Evolutionary conservation across 768 basidiomycete species (phyloP).

Genomic region (Mycena crocata): DNA sequence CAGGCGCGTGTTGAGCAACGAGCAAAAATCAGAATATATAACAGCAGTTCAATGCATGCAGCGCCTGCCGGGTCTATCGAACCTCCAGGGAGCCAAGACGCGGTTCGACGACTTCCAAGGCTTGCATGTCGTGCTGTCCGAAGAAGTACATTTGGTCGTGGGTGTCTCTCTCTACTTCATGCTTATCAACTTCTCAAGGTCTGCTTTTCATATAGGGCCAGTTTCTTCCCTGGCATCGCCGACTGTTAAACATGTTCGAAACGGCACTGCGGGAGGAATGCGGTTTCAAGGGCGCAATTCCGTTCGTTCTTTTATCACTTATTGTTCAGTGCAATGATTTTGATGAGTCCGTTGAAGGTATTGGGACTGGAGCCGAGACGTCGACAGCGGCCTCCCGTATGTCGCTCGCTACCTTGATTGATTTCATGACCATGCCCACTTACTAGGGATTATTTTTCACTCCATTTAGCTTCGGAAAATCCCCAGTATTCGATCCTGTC

Average conservation of each 20-base stretch:
- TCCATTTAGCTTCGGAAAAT: conserved; percentile 41
- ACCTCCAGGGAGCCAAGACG: conserved; percentile 38
- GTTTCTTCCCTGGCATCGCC: conserved; percentile 54
- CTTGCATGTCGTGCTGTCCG: conserved; percentile 45
- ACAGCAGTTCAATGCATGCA: conserved; percentile 46
- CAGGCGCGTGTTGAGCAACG: conserved; percentile 44
- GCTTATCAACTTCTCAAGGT: background rate
- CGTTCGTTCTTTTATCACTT: conserved; percentile 37
- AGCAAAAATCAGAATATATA: conserved; percentile 47
- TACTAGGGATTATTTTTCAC: too few species aligned
- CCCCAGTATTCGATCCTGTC: conserved; percentile 49
- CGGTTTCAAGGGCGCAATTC: conserved; percentile 47
- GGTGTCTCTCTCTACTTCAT: conserved; percentile 16
- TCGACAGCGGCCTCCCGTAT: conserved; percentile 39
- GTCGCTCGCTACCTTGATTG: conserved; percentile 12
- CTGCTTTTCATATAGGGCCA: conserved; percentile 44
- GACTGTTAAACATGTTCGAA: conserved; percentile 45
- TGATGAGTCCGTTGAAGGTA: conserved; percentile 40
- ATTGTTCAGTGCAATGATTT: background rate
- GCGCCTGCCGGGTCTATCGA: conserved; percentile 39
- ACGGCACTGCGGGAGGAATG: conserved; percentile 49
- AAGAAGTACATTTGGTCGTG: conserved; percentile 48
- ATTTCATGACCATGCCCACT: too few species aligned
- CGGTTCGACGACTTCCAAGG: conserved; percentile 56
- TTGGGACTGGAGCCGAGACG: conserved; percentile 55